phyloP scores from a whole-genome alignment of 1,284 basidiomycete genomes.

The Sporisorium sorghi region DNA sequence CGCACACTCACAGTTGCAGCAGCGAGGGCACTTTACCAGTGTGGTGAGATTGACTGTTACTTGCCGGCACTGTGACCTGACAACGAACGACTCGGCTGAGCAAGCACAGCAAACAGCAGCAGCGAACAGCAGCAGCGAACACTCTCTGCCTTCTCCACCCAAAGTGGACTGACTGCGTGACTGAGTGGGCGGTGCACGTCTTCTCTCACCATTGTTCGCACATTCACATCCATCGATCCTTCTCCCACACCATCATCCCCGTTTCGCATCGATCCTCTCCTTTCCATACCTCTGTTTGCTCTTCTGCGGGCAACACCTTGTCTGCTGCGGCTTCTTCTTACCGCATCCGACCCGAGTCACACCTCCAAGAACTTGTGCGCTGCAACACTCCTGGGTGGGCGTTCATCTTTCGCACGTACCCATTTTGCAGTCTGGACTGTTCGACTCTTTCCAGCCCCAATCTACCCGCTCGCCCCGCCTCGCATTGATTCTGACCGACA shows the following conservation, averaged over 20 bases:
- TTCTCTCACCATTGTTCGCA: conserved; percentile 12
- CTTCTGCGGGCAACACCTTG: not conserved
- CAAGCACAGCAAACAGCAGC: conserved; percentile 4
- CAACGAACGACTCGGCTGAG: conserved; percentile 9
- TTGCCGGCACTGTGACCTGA: not conserved
- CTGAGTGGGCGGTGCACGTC: conserved; percentile 9
- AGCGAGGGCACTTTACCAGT: conserved; percentile 5
- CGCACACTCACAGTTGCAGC: not conserved
- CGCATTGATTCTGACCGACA: not conserved
- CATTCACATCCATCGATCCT: not conserved
- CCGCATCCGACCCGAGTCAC: not conserved
- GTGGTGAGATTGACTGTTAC: too few species aligned
- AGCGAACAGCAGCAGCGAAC: conserved; percentile 1
- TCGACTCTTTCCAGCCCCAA: not conserved
- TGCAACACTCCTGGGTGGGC: not conserved
- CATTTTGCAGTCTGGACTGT: not conserved
- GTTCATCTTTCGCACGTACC: not conserved
- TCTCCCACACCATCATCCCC: conserved; percentile 3
- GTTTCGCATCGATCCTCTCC: not conserved
- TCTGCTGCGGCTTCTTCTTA: conserved; percentile 4
- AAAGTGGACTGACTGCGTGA: not conserved
- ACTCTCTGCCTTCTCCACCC: conserved; percentile 28
- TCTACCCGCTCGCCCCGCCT: not conserved
- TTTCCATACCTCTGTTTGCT: not conserved
- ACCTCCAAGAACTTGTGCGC: not conserved